Percentiles rank a stretch among this genome's conserved stretches.
Evolutionary conservation across 345 rosid genomes (phyloP).

Genomic region (Gossypium mustelinum): DNA sequence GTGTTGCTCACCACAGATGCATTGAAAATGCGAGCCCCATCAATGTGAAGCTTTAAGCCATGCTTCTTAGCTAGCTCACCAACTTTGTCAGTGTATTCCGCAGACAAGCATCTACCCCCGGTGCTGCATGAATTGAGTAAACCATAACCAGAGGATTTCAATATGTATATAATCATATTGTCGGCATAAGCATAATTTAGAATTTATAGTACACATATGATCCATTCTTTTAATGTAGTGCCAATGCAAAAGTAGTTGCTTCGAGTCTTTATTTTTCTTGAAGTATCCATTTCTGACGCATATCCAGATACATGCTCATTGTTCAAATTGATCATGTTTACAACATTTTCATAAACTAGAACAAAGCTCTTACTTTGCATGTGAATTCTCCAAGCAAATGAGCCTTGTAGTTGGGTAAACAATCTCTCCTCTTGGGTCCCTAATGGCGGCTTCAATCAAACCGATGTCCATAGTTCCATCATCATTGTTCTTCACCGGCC

Average conservation of each 20-base stretch:
- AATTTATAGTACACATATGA: not conserved
- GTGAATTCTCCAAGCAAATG: slow-evolving; percentile 88
- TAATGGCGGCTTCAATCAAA: slow-evolving; percentile 69
- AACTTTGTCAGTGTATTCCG: slow-evolving; percentile 65
- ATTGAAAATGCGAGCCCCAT: slow-evolving; percentile 95
- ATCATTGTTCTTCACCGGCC: slow-evolving; percentile 63
- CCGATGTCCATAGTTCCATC: slow-evolving; percentile 82
- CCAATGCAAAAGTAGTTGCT: not conserved
- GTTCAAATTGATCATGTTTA: not conserved
- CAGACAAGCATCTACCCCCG: slow-evolving; percentile 79
- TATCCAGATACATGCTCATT: not conserved
- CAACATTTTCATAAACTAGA: not conserved
- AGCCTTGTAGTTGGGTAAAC: slow-evolving; percentile 82
- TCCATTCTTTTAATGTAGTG: not conserved
- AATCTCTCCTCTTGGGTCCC: slow-evolving; percentile 65
- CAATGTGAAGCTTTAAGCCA: slow-evolving; percentile 87
- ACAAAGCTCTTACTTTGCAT: slow-evolving; percentile 65
- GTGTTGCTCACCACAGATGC: slow-evolving; percentile 70
- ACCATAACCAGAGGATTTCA: not conserved
- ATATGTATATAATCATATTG: not conserved
- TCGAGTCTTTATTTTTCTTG: no score
- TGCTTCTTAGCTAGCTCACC: slow-evolving; percentile 81
- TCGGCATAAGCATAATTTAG: not conserved
- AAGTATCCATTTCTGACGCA: not conserved
- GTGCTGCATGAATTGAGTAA: slow-evolving; percentile 44